Conservation (phyloP, 2,329 filamentous ascomycete genomes). For the Aureobasidium pullulans region DNA sequence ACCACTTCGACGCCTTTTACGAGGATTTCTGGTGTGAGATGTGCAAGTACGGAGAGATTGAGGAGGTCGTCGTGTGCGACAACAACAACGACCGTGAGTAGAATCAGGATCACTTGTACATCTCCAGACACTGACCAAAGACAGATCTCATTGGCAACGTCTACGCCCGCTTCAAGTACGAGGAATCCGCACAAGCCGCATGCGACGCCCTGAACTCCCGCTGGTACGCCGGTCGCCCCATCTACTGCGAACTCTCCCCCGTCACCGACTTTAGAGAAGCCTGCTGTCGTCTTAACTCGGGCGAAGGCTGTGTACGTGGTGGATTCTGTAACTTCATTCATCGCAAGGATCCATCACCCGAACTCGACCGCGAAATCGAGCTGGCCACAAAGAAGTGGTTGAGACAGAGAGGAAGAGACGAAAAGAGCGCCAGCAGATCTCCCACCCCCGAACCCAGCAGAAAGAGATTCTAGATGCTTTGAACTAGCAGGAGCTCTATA, state of each 20-base stretch:
- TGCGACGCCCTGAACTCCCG: conserved; percentile 90
- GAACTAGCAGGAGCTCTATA: not conserved
- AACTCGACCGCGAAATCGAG: conserved; percentile 80
- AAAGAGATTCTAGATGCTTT: conserved; percentile 32
- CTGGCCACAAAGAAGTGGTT: conserved; percentile 96
- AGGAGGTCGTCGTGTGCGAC: conserved; percentile 97
- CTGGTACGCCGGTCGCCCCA: conserved; percentile 94
- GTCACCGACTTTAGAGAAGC: conserved; percentile 98
- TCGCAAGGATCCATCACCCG: conserved; percentile 83
- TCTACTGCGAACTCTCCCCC: conserved; percentile 95
- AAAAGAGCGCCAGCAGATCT: conserved; percentile 71
- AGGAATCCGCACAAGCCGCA: conserved; percentile 87
- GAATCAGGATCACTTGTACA: not conserved
- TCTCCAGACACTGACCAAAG: not conserved
- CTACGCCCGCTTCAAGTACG: conserved; percentile 99
- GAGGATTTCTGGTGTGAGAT: conserved; percentile 99
- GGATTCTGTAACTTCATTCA: conserved; percentile 99
- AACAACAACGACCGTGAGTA: conserved; percentile 93
- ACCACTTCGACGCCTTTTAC: conserved; percentile 99
- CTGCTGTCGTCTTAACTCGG: conserved; percentile 87
- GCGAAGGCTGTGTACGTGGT: conserved; percentile 89
- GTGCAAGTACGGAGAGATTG: conserved; percentile 95
- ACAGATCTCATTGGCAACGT: conserved; percentile 94
- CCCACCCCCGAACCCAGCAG: conserved; percentile 79
- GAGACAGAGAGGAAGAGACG: conserved; percentile 73